Evolutionary conservation across 371 early-diverging fungal genomes (phyloP).

Genomic region (Mortierella sp.): DNA sequence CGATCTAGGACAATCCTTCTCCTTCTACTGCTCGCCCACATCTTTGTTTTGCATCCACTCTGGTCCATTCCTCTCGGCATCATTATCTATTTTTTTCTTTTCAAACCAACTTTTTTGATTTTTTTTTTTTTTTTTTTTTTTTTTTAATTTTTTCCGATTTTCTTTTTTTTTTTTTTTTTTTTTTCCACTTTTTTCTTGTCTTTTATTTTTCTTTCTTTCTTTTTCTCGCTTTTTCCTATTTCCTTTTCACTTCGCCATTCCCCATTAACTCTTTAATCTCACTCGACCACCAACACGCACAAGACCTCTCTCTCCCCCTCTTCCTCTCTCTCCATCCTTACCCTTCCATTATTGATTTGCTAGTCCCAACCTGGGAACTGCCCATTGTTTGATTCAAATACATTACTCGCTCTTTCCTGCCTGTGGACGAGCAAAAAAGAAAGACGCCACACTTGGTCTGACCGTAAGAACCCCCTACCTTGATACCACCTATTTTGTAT

Average conservation of each 20-base stretch:
- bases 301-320: not conserved
- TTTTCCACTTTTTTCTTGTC: not conserved
- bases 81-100: not conserved
- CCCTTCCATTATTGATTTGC: not conserved
- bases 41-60: not conserved
- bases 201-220: not conserved
- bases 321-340: not conserved
- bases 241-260: not conserved
- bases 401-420: not conserved
- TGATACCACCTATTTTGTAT: slow-evolving; percentile 1
- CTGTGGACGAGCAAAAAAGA: not conserved
- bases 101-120: not conserved
- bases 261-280: not conserved
- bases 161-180: not conserved
- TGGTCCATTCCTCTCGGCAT: not conserved
- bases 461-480: not conserved
- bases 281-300: not conserved
- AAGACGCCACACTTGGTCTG: not conserved
- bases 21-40: not conserved
- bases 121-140: not conserved
- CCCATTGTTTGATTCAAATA: not conserved
- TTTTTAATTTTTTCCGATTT: not conserved
- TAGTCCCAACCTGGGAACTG: slow-evolving; percentile 4
- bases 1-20: not conserved
- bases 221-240: not conserved